Conservation (phyloP, 768 basidiomycete genomes). For the Termitomyces sp. region DNA sequence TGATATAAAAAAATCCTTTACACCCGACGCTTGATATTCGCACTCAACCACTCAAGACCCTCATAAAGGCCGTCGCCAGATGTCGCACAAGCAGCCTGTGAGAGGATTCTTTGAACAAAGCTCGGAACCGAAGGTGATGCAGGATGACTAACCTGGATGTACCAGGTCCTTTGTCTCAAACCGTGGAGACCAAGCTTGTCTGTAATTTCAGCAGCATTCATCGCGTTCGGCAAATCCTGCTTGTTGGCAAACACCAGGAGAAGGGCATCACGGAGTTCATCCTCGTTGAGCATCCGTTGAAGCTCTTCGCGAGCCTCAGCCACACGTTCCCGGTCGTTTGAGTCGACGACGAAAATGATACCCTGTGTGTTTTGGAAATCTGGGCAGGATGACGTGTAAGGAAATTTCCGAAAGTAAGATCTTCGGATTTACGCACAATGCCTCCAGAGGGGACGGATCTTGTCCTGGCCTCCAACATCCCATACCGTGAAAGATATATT, state of each 20-base stretch:
- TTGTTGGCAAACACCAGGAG: slow-evolving; percentile 99
- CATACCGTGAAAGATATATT: slow-evolving; percentile 99
- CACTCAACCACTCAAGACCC: slow-evolving; percentile 95
- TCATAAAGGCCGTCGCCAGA: slow-evolving; percentile 98
- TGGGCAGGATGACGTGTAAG: slow-evolving; percentile 26
- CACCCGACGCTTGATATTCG: slow-evolving; percentile 82
- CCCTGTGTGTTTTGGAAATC: slow-evolving; percentile 99
- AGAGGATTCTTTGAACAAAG: slow-evolving; percentile 12
- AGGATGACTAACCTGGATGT: slow-evolving; percentile 70
- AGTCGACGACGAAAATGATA: slow-evolving; percentile 99
- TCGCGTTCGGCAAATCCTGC: slow-evolving; percentile 99
- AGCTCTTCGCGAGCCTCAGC: slow-evolving; percentile 98
- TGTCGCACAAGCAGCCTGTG: slow-evolving; percentile 93
- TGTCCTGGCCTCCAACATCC: slow-evolving; percentile 99
- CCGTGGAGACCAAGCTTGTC: slow-evolving; percentile 99
- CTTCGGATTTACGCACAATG: slow-evolving; percentile 71
- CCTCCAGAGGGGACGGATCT: slow-evolving; percentile 99
- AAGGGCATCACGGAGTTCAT: slow-evolving; percentile 97
- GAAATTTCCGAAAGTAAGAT: slow-evolving; percentile 14
- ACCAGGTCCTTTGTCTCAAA: slow-evolving; percentile 96
- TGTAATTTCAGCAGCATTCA: slow-evolving; percentile 99
- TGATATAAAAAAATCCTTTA: slow-evolving; percentile 43
- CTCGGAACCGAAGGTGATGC: slow-evolving; percentile 6
- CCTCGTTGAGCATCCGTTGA: slow-evolving; percentile 99
- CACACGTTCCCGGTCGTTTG: slow-evolving; percentile 99